Percentiles rank a stretch among this genome's conserved stretches.
Evolutionary conservation across 805 yeast species (phyloP).

Genomic region (Candida peoriensis): DNA sequence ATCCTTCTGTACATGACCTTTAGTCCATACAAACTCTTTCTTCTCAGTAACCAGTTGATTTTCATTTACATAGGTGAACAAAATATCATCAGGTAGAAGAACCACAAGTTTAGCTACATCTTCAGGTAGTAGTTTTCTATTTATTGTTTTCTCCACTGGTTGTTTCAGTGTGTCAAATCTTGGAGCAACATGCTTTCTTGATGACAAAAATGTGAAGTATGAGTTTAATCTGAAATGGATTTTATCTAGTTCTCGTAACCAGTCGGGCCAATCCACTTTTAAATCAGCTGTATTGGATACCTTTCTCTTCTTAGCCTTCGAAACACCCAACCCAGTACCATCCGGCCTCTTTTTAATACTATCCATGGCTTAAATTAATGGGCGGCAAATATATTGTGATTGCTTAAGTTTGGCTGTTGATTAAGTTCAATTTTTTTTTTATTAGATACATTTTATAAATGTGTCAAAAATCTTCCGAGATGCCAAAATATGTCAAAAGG

Average conservation of each 20-base stretch:
- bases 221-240: conserved; percentile 53
- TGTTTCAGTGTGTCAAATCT: conserved; percentile 48
- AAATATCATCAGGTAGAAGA: conserved; percentile 63
- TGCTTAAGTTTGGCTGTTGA: too few relatives aligned
- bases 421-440: too few relatives aligned
- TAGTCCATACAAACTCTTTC: conserved; percentile 31
- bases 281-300: not conserved
- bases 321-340: too few relatives aligned
- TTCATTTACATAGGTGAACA: conserved; percentile 75
- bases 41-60: conserved; percentile 47
- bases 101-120: conserved; percentile 64
- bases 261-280: conserved; percentile 18
- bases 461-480: too few relatives aligned
- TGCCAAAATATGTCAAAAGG: too few relatives aligned
- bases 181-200: conserved; percentile 55
- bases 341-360: too few relatives aligned
- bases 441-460: too few relatives aligned
- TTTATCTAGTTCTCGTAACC: conserved; percentile 37
- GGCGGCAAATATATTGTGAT: too few relatives aligned
- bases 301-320: conserved; percentile 1
- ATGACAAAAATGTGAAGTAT: conserved; percentile 55
- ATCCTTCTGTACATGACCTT: conserved; percentile 53
- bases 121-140: conserved; percentile 35
- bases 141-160: conserved; percentile 46
- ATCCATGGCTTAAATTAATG: too few relatives aligned